Base-by-base conservation (phyloP, 2,329 filamentous ascomycete species). In the Aplosporella prunicola region DNA sequence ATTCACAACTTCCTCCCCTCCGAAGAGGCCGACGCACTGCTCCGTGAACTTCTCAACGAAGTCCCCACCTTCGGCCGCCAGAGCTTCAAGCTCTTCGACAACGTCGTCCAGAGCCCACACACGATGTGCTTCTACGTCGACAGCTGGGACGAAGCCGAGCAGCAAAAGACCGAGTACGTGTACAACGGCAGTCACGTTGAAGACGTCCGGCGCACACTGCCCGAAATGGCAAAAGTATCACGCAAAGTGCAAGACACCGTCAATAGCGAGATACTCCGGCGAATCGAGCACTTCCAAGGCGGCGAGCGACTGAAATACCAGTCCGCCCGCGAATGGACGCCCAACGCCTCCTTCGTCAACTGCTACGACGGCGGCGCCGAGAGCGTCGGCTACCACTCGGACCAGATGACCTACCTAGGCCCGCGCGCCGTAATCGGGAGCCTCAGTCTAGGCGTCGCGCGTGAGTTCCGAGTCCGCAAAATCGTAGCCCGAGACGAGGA, bases 271-370 rank as follows among this genome's bases (percentile, higher is more conserved):
- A 79, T 94, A n/a, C 62, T 72, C 37, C 66, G 69, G 5, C 78
- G 87, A 6, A 91, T 89, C 43, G 64, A 64, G 32, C 69, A 73
- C 3, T 71, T 71, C 38, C 80, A 82, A 0, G 65, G 64, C 13
- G 76, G 78, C 9, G 69, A 74, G 56, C 93, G 89, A 56, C 71
- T 95, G 18, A 78, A 71, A 47, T 78, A 83, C 48, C 88, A 95
- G 52, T 82, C 80, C 0, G 72, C 84, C 0, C 59, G 72, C 0
- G 61, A 70, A 1, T 96, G 89, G 88, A 66, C 67, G 7, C 84
- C 89, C 8, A 96, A 96, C 53, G 85, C 86, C 0, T 86, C 88
- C 0, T 89, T 95, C 52, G 88, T 93, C 11, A 98, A 98, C 57
- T 93, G 86, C 64, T 98, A 98, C 57, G 69, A 80, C 49, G 88